These are phyloP conservation scores for Sporothrix pallida DNA, from an alignment of 2,329 filamentous ascomycete species.

Conservation along the genomic window DNA sequence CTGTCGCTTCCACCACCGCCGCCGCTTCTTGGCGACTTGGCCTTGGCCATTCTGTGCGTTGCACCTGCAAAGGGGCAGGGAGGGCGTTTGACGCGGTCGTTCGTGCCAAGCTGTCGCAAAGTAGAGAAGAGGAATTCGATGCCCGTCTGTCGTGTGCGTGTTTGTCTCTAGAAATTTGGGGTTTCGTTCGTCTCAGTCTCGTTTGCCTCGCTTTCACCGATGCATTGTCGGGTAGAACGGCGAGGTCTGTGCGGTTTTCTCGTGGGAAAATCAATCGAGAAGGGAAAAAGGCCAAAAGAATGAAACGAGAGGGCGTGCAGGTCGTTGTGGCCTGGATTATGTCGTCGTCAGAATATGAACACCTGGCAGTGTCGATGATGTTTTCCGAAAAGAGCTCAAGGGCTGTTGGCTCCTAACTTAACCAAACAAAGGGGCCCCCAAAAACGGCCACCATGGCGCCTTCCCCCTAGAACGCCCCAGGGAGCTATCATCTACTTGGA, in stretches of 20 bases:
- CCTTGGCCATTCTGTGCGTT: conserved; percentile 16
- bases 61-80: neutral
- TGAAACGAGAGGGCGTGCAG: neutral
- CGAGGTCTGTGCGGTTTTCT: neutral
- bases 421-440: conserved; percentile 22
- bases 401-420: neutral
- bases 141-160: neutral
- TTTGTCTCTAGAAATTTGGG: neutral
- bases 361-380: conserved; percentile 11
- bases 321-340: neutral
- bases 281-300: neutral
- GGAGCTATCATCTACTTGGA: neutral
- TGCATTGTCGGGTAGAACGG: conserved; percentile 13
- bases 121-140: neutral
- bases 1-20: conserved; percentile 4
- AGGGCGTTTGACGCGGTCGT: neutral
- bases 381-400: conserved; percentile 23
- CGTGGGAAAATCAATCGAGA: neutral
- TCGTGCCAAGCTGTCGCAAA: neutral
- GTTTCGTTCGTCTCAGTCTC: neutral
- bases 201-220: conserved; percentile 9
- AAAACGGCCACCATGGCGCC: neutral
- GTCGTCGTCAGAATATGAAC: conserved; percentile 9
- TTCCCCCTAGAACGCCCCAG: neutral
- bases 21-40: conserved; percentile 17